Conservation (phyloP, 305 asterid genomes). For the Solanum hybrid region DNA sequence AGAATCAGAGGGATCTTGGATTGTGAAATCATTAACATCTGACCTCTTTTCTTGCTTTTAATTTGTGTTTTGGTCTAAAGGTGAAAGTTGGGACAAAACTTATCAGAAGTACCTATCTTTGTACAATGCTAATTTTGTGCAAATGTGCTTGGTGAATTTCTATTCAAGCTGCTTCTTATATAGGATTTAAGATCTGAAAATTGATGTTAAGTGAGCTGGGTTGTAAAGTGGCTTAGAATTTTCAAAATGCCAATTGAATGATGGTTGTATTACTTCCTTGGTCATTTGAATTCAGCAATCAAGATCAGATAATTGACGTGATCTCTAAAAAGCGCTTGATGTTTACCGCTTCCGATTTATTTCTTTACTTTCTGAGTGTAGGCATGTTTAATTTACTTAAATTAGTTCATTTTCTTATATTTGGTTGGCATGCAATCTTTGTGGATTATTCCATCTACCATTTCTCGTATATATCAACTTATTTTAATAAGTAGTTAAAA, state of each 20-base stretch:
- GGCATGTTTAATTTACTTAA: not conserved
- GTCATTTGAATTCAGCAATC: not conserved
- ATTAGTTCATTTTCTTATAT: not conserved
- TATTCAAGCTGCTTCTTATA: not conserved
- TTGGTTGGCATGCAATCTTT: not conserved
- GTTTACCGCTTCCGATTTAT: not conserved
- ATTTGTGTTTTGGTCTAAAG: not conserved
- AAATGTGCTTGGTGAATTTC: not conserved
- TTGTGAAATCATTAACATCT: not conserved
- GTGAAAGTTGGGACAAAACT: not conserved
- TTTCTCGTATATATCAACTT: not conserved
- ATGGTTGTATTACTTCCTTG: not conserved
- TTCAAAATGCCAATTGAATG: not conserved
- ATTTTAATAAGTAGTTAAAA: not conserved
- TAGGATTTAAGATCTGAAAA: not conserved
- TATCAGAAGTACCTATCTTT: not conserved
- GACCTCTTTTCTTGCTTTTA: not conserved
- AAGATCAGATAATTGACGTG: not conserved
- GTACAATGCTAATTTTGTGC: not conserved
- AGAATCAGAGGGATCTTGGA: not conserved
- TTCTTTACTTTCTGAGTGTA: not conserved
- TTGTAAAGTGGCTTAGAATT: constrained; percentile 4
- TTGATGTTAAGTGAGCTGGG: not conserved
- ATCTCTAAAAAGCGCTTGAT: not conserved
- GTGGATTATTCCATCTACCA: not conserved